Percentiles rank a stretch among this genome's conserved stretches.
phyloP scores from a whole-genome alignment of 2,329 filamentous ascomycete species.

The Talaromyces islandicus region DNA sequence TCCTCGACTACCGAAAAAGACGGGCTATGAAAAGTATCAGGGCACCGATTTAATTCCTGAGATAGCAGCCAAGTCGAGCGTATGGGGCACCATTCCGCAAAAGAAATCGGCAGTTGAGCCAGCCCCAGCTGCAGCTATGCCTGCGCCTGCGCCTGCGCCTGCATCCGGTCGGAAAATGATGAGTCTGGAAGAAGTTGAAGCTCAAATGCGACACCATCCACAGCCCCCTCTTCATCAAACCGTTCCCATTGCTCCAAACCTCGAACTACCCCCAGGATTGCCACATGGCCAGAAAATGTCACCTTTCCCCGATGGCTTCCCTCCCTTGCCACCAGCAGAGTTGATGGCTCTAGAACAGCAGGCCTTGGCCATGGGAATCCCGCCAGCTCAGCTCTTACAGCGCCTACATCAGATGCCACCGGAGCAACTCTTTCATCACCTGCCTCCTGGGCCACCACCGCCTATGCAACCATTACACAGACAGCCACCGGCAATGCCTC shows the following conservation, averaged over 20 bases:
- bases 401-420: constrained; percentile 32
- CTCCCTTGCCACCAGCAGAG: constrained; percentile 34
- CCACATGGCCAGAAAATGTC: constrained; percentile 27
- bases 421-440: constrained; percentile 31
- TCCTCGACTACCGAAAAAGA: constrained; percentile 57
- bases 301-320: constrained; percentile 24
- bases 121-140: constrained; percentile 15
- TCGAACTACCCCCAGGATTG: constrained; percentile 25
- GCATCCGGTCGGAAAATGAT: constrained; percentile 68
- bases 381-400: constrained; percentile 31
- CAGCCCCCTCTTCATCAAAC: constrained; percentile 10
- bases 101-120: constrained; percentile 23
- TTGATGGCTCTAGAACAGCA: constrained; percentile 47
- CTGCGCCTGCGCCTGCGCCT: constrained; percentile 26
- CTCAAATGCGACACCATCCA: constrained; percentile 70
- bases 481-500: constrained; percentile 3
- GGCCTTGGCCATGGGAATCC: constrained; percentile 27
- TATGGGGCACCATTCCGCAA: constrained; percentile 69
- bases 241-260: constrained; percentile 20
- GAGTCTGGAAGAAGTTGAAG: constrained; percentile 95
- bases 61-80: constrained; percentile 83
- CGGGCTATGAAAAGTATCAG: constrained; percentile 88
- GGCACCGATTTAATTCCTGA: constrained; percentile 80
- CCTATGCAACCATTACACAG: constrained; percentile 43
- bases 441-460: constrained; percentile 41